Conservation (phyloP, 768 basidiomycete species). For the Kwoniella sp. region DNA sequence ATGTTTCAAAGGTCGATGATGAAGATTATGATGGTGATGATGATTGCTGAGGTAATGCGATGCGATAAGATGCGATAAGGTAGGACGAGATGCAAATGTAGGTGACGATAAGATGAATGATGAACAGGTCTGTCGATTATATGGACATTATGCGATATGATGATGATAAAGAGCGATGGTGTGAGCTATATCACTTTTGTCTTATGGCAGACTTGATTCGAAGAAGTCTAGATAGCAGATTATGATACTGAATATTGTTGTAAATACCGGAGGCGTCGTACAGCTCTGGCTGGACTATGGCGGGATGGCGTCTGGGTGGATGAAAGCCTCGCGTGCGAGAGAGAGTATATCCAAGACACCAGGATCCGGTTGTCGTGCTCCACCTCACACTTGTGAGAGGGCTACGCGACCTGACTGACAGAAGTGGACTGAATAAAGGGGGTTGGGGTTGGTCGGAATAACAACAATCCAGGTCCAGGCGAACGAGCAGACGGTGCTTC, state of each 20-base stretch:
- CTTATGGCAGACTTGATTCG: background rate
- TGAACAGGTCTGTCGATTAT: background rate
- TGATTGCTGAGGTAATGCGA: background rate
- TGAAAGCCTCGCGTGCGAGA: too few species aligned
- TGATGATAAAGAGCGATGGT: background rate
- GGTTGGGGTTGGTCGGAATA: background rate
- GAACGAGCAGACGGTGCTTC: background rate
- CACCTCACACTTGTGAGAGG: background rate
- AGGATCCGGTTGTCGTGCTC: background rate
- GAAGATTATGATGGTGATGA: background rate
- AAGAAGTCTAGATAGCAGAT: background rate
- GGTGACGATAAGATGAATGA: too few species aligned
- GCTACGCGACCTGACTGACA: background rate
- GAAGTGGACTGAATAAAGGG: background rate
- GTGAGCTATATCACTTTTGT: conserved; percentile 2
- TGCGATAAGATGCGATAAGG: background rate
- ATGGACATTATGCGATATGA: background rate
- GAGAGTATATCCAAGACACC: too few species aligned
- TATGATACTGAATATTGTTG: too few species aligned
- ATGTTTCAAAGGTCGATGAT: background rate
- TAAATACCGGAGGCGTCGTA: background rate
- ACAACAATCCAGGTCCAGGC: background rate
- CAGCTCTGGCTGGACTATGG: too few species aligned
- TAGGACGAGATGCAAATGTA: background rate
- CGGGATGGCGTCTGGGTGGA: too few species aligned